A percentile compares a stretch with the other conserved stretches of the same genome.
Conservation (phyloP, 768 basidiomycete species). For the Termitomyces heimii region DNA sequence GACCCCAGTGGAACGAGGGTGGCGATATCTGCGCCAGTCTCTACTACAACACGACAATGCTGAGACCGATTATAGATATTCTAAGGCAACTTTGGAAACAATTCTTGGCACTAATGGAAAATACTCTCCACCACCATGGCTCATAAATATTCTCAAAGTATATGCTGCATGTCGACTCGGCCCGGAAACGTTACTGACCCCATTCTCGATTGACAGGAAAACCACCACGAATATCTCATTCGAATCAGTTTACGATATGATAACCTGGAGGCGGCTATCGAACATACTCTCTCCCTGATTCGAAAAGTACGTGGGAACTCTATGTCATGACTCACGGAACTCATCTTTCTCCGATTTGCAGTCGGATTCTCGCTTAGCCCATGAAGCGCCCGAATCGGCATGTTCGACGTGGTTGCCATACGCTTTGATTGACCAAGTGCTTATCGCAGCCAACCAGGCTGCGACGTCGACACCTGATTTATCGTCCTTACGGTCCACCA, state of each 20-base stretch:
- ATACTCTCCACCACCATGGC: conserved; percentile 73
- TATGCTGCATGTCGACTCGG: neutral
- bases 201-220: conserved; percentile 36
- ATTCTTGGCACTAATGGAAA: conserved; percentile 62
- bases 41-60: conserved; percentile 72
- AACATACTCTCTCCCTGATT: conserved; percentile 65
- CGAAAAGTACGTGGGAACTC: conserved; percentile 47
- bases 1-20: conserved; percentile 70
- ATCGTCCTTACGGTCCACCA: conserved; percentile 48
- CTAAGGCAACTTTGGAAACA: conserved; percentile 70
- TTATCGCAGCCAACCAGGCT: conserved; percentile 53
- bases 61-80: conserved; percentile 70
- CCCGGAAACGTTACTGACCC: conserved; percentile 1
- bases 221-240: conserved; percentile 83
- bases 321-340: neutral
- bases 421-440: conserved; percentile 76
- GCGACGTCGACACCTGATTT: conserved; percentile 41
- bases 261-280: conserved; percentile 69
- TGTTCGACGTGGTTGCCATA: conserved; percentile 78
- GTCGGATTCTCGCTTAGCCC: conserved; percentile 49
- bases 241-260: conserved; percentile 75
- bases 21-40: conserved; percentile 81
- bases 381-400: conserved; percentile 47
- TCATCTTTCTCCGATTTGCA: conserved; percentile 20
- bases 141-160: conserved; percentile 73